Base-by-base conservation (phyloP, 345 rosid genomes). In the Boechera retrofracta region DNA sequence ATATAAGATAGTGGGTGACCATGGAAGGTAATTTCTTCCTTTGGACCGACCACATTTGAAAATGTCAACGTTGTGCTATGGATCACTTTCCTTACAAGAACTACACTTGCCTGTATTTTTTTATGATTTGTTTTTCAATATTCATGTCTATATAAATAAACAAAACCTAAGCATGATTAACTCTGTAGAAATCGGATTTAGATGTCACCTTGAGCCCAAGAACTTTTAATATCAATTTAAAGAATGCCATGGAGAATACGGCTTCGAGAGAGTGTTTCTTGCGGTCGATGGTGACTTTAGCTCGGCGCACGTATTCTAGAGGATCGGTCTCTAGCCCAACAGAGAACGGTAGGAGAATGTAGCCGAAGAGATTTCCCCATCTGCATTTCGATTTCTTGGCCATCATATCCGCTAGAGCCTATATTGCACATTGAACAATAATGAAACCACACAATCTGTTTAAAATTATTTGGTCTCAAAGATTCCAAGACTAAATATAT, bases 341-440 rank as follows among this genome's bases (percentile, higher is more conserved):
- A 2, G 70, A 79, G 68, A 89, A 77, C 7, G 94, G 91, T 24
- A 87, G 26, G 48, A 87, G 69, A 8, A 87, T 76, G 69, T 76
- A 86, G 11, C 91, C 91, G 5, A 89, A 81, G 55, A 81, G 76
- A 67, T 86, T 89, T 0, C 89, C 94, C 91, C 90, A 89, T 42
- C 80, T 80, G 29, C 74, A 84, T 55, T 83, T 77, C 1, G 84
- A 73, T 64, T 68, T 72, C 49, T 83, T 83, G n/a, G 79, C 86
- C 89, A 87, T 87, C 86, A 85, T 86, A 74, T 83, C 85, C 18
- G 86, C 86, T 63, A 88, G 65, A 65, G 79, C 88, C 89, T 83
- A 64, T 18, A 9, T 71, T 39, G 53, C 36, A 69, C 55, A 72
- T 73, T 18, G 29, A 63, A 61, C 45, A 21, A 16, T 4, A 35